phyloP scores from a whole-genome alignment of 176 grass and related monocot species.

The Phragmites australis region DNA sequence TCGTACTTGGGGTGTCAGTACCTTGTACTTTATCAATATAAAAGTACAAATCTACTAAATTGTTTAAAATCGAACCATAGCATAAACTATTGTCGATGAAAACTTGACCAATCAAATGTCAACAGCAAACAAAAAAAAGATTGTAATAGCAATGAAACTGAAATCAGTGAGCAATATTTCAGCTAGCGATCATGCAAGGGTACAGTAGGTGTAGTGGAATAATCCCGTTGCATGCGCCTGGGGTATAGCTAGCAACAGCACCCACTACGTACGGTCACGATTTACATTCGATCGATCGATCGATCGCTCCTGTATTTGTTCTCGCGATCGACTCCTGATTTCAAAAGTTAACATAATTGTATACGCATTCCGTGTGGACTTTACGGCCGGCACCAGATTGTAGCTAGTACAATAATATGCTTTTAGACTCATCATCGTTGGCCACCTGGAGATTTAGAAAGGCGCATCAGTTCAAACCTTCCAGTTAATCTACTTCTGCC shows the following conservation, averaged over 20 bases:
- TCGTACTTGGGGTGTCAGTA: no score
- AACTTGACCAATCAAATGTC: no score
- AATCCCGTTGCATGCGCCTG: not conserved
- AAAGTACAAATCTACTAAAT: no score
- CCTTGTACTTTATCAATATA: no score
- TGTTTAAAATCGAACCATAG: no score
- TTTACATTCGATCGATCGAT: not conserved
- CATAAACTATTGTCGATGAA: no score
- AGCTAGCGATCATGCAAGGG: not conserved
- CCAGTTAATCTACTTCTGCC: conserved; percentile 8
- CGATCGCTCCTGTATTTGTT: not conserved
- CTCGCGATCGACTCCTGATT: not conserved
- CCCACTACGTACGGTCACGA: not conserved
- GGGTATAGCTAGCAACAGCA: conserved; percentile 15
- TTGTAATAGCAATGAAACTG: not conserved
- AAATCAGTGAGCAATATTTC: not conserved
- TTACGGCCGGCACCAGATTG: not conserved
- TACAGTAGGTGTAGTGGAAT: conserved; percentile 42
- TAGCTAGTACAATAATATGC: not conserved
- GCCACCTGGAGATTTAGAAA: not conserved
- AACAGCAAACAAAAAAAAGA: not conserved
- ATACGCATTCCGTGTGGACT: conserved; percentile 42
- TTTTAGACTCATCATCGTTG: conserved; percentile 10
- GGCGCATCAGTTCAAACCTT: not conserved
- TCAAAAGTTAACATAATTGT: conserved; percentile 50